phyloP scores from a whole-genome alignment of 2,329 filamentous ascomycete genomes.

The Fusarium ramigenum region DNA sequence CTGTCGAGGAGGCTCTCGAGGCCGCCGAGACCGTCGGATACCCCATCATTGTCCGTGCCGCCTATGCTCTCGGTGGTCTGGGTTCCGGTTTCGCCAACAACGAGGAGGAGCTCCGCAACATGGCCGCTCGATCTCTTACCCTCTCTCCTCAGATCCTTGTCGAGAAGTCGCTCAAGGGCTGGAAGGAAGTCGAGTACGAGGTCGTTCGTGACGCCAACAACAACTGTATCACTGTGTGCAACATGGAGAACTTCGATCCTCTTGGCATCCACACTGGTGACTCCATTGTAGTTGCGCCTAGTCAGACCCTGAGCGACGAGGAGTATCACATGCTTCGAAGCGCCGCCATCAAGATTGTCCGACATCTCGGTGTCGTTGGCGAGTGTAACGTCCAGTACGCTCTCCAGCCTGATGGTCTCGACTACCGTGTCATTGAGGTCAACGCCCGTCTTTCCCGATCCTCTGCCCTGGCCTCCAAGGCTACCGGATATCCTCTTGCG shows the following conservation, averaged over 20 bases:
- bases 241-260: conserved; percentile 86
- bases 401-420: conserved; percentile 92
- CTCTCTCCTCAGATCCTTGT: conserved; percentile 96
- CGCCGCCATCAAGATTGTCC: conserved; percentile 97
- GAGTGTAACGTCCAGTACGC: conserved; percentile 99
- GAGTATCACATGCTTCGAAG: conserved; percentile 99
- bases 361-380: conserved; percentile 95
- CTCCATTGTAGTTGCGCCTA: conserved; percentile 97
- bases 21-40: conserved; percentile 91
- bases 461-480: conserved; percentile 96
- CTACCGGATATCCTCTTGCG: conserved; percentile 94
- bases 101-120: conserved; percentile 89
- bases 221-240: conserved; percentile 99
- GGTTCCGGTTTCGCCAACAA: conserved; percentile 97
- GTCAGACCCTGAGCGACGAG: conserved; percentile 96
- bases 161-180: conserved; percentile 98
- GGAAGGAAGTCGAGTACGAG: conserved; percentile 99
- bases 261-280: conserved; percentile 98
- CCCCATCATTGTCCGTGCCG: conserved; percentile 96
- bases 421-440: conserved; percentile 99
- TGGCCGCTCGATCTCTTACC: conserved; percentile 91
- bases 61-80: conserved; percentile 94
- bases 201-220: conserved; percentile 96
- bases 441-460: conserved; percentile 98
- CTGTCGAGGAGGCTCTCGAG: conserved; percentile 89